A percentile compares a stretch with the other conserved stretches of the same genome.
These are phyloP conservation scores for Oryza australiensis DNA, from an alignment of 176 grass and related monocot species.

Conservation along the genomic window DNA sequence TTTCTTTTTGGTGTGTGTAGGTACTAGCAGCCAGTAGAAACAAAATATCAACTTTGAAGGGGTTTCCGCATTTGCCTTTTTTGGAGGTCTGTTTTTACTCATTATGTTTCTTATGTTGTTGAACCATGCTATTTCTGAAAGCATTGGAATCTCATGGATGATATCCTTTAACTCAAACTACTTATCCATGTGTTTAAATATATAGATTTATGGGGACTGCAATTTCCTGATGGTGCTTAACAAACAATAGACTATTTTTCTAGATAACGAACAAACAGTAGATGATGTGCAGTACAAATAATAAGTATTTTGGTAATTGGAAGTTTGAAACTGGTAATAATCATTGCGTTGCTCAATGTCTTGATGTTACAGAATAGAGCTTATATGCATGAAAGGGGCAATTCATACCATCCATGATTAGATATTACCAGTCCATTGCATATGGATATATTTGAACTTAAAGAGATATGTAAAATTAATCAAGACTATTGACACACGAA, in stretches of 20 bases:
- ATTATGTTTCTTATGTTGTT: conserved; percentile 5
- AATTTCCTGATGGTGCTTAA: conserved; percentile 11
- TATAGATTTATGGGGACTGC: conserved; percentile 4
- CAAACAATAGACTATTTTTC: neutral
- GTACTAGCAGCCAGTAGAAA: conserved; percentile 94
- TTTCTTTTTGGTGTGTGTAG: conserved; percentile 34
- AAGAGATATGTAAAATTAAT: conserved; percentile 18
- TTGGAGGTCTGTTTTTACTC: conserved; percentile 61
- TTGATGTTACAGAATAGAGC: neutral
- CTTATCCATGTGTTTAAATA: conserved; percentile 8
- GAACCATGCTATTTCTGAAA: neutral
- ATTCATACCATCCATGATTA: conserved; percentile 24
- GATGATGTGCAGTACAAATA: neutral
- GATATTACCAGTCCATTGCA: neutral
- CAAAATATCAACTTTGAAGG: conserved; percentile 92
- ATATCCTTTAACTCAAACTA: neutral
- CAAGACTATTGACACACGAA: neutral
- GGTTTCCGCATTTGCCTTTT: conserved; percentile 87
- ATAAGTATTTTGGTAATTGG: conserved; percentile 5
- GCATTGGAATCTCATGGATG: neutral
- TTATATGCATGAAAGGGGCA: conserved; percentile 15
- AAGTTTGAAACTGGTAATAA: neutral
- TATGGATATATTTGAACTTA: conserved; percentile 28
- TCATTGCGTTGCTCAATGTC: neutral
- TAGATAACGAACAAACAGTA: neutral